phyloP scores from a whole-genome alignment of 2,329 filamentous ascomycete species.

The Colletotrichum kahawae region DNA sequence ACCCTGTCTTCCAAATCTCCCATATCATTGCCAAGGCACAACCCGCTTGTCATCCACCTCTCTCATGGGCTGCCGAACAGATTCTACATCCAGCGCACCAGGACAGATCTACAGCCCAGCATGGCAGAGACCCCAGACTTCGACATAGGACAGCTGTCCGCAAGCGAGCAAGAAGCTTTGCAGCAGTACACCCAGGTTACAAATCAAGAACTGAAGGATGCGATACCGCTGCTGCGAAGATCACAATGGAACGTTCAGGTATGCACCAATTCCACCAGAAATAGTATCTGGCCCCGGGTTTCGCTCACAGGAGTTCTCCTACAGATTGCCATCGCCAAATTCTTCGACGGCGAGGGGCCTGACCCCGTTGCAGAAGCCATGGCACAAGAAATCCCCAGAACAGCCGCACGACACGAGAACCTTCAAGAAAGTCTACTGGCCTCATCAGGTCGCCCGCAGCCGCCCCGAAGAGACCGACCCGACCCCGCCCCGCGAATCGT shows the following conservation, averaged over 20 bases:
- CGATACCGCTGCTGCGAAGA: slow-evolving; percentile 78
- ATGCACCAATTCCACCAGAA: slow-evolving; percentile 21
- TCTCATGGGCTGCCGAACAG: background rate
- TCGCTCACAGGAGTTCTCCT: background rate
- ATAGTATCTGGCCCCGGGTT: background rate
- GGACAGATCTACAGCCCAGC: background rate
- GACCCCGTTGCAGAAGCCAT: slow-evolving; percentile 81
- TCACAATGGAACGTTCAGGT: slow-evolving; percentile 98
- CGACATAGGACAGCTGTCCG: slow-evolving; percentile 73
- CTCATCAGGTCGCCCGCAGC: slow-evolving; percentile 26
- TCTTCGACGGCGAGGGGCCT: slow-evolving; percentile 94
- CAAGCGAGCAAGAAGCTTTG: slow-evolving; percentile 81
- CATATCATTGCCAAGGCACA: background rate
- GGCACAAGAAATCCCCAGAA: slow-evolving; percentile 65
- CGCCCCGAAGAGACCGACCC: slow-evolving; percentile 37
- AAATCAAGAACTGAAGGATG: slow-evolving; percentile 77
- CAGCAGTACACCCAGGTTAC: slow-evolving; percentile 91
- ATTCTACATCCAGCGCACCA: background rate
- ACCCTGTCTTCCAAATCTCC: background rate
- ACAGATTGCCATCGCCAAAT: slow-evolving; percentile 93
- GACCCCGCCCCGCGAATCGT: slow-evolving; percentile 85
- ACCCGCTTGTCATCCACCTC: background rate
- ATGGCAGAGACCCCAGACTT: slow-evolving; percentile 51
- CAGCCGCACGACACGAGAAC: slow-evolving; percentile 73
- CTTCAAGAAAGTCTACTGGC: slow-evolving; percentile 65